A percentile compares a stretch with the other conserved stretches of the same genome.
These are phyloP conservation scores for Lachnellula cervina DNA, from an alignment of 2,329 filamentous ascomycete genomes.

Conservation along the genomic window DNA sequence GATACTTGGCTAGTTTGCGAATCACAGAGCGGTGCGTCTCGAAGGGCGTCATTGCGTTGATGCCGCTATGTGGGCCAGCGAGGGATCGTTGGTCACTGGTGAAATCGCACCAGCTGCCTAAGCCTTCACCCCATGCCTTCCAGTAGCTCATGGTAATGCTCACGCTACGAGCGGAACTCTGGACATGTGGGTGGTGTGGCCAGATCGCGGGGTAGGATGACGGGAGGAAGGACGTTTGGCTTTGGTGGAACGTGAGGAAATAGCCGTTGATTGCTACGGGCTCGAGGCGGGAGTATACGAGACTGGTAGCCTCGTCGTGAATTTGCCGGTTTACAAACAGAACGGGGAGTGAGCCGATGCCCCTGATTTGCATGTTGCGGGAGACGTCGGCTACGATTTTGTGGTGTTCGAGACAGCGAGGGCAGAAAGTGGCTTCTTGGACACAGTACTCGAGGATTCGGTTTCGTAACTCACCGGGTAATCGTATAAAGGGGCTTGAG, in stretches of 20 bases:
- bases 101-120: background rate
- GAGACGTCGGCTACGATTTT: background rate
- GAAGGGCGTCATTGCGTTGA: background rate
- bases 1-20: background rate
- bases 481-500: background rate
- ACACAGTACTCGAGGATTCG: background rate
- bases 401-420: background rate
- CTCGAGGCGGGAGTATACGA: background rate
- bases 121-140: background rate
- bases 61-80: background rate
- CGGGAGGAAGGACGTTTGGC: background rate
- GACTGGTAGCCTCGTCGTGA: background rate
- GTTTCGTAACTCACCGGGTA: background rate
- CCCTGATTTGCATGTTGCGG: background rate
- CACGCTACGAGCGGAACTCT: background rate
- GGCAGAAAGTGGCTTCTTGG: background rate
- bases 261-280: background rate
- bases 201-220: background rate
- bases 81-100: background rate
- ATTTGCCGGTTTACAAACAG: conserved; percentile 1
- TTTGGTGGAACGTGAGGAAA: background rate
- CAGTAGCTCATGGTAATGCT: background rate
- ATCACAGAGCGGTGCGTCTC: background rate
- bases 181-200: background rate
- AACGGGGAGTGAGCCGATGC: background rate